Evolutionary conservation across 2,329 filamentous ascomycete species (phyloP), one percentile per base, ranked within the genome.

Genomic region (Phyllosticta capitalensis): DNA sequence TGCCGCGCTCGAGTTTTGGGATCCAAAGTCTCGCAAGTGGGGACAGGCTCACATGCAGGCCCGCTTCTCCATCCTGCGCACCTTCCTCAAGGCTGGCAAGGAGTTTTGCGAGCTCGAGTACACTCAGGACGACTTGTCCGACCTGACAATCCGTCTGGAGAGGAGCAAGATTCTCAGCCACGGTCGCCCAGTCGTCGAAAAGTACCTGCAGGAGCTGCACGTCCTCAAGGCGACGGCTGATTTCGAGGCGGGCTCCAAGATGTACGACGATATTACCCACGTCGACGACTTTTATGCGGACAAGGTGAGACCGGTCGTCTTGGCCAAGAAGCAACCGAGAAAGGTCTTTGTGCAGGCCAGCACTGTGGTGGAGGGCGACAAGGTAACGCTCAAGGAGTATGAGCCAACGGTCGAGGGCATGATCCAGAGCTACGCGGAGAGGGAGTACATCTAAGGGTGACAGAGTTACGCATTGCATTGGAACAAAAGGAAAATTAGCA

Each of bases 321-420:
- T 92, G 50, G 79, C 81, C 66, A 88, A 89, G 74, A 90, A 90
- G 76, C 87, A 89, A 74, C 88, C 89, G n/a, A 78, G 88, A 61
- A 92, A 92, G 78, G 87, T 96, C 52, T 96, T 95, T 76, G 90
- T 96, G 58, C 92, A 96, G 77, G 90, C 90, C 61, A 97, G 95
- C 73, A 96, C 92, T 0, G 81, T 86, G 60, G 69, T 94, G 49
- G 74, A 75, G 63, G 75, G 73, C 0, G 89, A 88, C 60, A 82
- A 85, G 71, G 89, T 95, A 28, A 81, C 79, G 14, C 74, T 96
- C 73, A 89, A 86, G 76, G 90, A 96, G 76, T 96, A 96, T 74
- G 89, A 95, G 65, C 81, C 91, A 0, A 89, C 84, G 5, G 77
- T 86, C 6, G 83, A 88, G 72, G 92, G 92, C 5, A 85, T 97